Evolutionary conservation across 129 eudicot species (phyloP).

Genomic region (Flaveria ramosissima): DNA sequence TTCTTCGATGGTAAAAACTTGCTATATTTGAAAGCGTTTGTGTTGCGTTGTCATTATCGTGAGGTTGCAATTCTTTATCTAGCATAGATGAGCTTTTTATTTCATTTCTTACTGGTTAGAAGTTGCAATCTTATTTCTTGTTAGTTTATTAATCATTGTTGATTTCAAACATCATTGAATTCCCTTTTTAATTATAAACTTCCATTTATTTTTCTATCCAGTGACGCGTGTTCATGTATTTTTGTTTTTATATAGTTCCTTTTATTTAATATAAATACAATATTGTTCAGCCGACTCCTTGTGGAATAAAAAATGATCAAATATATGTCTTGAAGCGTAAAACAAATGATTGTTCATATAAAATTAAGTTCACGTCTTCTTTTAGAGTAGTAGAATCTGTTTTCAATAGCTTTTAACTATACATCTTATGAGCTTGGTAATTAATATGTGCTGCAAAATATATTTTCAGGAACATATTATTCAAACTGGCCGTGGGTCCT

Average conservation of each 20-base stretch:
- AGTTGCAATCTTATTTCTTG: constrained; percentile 41
- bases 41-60: constrained; percentile 35
- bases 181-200: constrained; percentile 32
- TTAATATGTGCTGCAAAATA: constrained; percentile 20
- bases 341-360: constrained; percentile 26
- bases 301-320: constrained; percentile 26
- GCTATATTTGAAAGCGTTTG: constrained; percentile 35
- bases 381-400: neutral
- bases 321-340: constrained; percentile 20
- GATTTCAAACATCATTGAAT: constrained; percentile 22
- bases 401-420: constrained; percentile 12
- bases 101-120: constrained; percentile 38
- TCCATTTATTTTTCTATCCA: constrained; percentile 27
- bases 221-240: constrained; percentile 29
- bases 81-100: constrained; percentile 20
- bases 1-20: constrained; percentile 37
- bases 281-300: constrained; percentile 19
- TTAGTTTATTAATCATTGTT: constrained; percentile 42
- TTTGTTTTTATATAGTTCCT: constrained; percentile 19
- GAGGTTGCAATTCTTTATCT: constrained; percentile 27
- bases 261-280: neutral
- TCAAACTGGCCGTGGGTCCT: constrained; percentile 73
- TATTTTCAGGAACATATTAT: constrained; percentile 74
- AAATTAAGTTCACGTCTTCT: constrained; percentile 23
- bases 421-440: neutral